A percentile compares a stretch with the other conserved stretches of the same genome.
Conservation (phyloP, 2,329 filamentous ascomycete species). For the Cladosporium sp. region DNA sequence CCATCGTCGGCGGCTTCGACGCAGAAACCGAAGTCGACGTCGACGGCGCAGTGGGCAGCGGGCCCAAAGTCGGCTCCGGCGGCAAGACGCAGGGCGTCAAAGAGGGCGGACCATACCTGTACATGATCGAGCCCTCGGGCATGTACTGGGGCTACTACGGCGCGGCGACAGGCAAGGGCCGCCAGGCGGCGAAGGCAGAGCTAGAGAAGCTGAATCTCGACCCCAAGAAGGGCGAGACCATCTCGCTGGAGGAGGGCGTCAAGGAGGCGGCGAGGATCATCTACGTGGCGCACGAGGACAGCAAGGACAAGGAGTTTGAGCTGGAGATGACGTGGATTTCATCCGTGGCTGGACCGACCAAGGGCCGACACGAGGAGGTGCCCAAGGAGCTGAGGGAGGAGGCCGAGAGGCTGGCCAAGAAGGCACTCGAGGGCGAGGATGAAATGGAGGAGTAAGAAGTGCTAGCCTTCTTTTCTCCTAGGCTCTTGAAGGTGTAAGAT, state of each 20-base stretch:
- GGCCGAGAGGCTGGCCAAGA: conserved; percentile 90
- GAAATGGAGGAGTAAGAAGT: conserved; percentile 81
- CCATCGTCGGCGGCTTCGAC: conserved; percentile 92
- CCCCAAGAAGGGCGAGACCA: conserved; percentile 61
- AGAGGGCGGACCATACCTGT: conserved; percentile 87
- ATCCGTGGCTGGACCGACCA: conserved; percentile 78
- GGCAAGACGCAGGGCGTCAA: conserved; percentile 75
- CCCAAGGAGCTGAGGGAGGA: conserved; percentile 88
- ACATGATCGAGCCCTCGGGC: conserved; percentile 98
- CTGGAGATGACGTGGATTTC: conserved; percentile 99
- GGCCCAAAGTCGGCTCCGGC: conserved; percentile 76
- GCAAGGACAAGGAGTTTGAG: conserved; percentile 99
- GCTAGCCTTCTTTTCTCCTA: neutral
- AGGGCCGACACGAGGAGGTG: conserved; percentile 90
- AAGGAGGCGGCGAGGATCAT: conserved; percentile 98
- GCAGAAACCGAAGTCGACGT: conserved; percentile 81
- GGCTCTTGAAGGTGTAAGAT: conserved; percentile 22
- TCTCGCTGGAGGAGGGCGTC: conserved; percentile 83
- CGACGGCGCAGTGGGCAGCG: conserved; percentile 84
- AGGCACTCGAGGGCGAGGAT: conserved; percentile 82
- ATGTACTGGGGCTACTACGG: conserved; percentile 99
- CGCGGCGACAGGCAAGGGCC: conserved; percentile 93
- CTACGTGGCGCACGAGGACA: conserved; percentile 96
- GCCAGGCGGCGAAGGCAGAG: conserved; percentile 96
- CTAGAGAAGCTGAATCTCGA: conserved; percentile 92